Conservation (phyloP, 2,329 filamentous ascomycete genomes). For the Decorospora gaudefroyi region DNA sequence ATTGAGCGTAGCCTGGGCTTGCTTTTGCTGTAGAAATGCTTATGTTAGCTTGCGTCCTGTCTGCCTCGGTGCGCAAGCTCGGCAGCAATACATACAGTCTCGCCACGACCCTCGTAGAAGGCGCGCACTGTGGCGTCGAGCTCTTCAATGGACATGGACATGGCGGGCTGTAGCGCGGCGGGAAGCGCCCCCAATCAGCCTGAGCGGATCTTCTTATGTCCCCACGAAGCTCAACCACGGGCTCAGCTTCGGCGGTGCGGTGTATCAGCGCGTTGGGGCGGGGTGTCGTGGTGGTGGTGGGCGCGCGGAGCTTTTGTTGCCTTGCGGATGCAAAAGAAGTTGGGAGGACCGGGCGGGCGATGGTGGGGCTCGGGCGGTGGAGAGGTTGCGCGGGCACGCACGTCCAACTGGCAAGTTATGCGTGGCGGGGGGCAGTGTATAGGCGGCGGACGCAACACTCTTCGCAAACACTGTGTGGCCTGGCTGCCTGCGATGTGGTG, state of each 20-base stretch:
- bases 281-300: constrained; percentile 18
- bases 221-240: constrained; percentile 25
- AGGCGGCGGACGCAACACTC: constrained; percentile 11
- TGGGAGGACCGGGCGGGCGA: constrained; percentile 36
- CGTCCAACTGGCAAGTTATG: constrained; percentile 6
- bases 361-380: constrained; percentile 39
- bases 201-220: constrained; percentile 24
- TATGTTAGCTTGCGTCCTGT: constrained; percentile 47
- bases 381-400: constrained; percentile 32
- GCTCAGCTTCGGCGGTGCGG: constrained; percentile 10
- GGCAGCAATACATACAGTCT: constrained; percentile 67
- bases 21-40: constrained; percentile 75
- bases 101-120: constrained; percentile 96
- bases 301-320: constrained; percentile 34
- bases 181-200: constrained; percentile 44
- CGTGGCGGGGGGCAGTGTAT: constrained; percentile 5
- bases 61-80: neutral
- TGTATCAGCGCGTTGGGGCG: constrained; percentile 18
- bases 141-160: constrained; percentile 82
- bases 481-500: constrained; percentile 26
- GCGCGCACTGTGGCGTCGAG: constrained; percentile 94
- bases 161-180: constrained; percentile 48
- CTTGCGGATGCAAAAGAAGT: constrained; percentile 36
- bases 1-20: constrained; percentile 89
- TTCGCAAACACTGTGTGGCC: constrained; percentile 24